Base-by-base conservation (phyloP, 169 alveolate genomes). In the Plasmodium sp. region DNA sequence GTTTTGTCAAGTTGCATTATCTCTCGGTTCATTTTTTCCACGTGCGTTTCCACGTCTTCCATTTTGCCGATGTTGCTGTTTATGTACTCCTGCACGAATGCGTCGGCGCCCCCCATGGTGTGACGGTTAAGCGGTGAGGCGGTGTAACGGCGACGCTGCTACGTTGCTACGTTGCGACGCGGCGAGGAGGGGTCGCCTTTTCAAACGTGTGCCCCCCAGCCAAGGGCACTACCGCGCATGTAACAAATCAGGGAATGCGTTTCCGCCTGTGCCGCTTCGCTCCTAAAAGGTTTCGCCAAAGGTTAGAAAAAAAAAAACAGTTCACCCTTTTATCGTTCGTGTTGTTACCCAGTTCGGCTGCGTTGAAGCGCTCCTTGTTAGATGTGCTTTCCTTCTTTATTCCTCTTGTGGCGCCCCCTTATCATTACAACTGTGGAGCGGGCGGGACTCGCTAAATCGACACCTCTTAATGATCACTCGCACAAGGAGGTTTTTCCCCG, bases 21-120 rank as follows among this genome's bases (percentile, higher is more conserved):
- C 51, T 92, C 80, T 3, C 56, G 72, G 54, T 51, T 36, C 82
- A 92, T 81, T 73, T 73, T 92, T 48, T 92, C 92, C 27, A 92
- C 22, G 39, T 73, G 84, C 1, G 10, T 43, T 18, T 92, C 92
- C 33, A 73, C 92, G 31, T 83, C 92, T 54, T 72, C 92, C 3
- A 92, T 51, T 33, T 72, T 92, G n/a, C 39, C 33, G 22, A 92
- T 74, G 43, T 92, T 81, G 43, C 34, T 43, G 48, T 92, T 92
- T 81, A 92, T 92, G 27, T 92, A 92, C 14, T 83, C 62, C 31
- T 41, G 36, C 51, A 92, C 74, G 75, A 48, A 82, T 14, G 81
- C 94, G 48, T 58, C 79, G 3, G 43, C 83, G 0, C 27, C 80
- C 18, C 33, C 33, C 77, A 67, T 67, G 43, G 77, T 67, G 77